Evolutionary conservation across 495 filamentous ascomycete genomes (phyloP).

Genomic region (Penicillium daleae): DNA sequence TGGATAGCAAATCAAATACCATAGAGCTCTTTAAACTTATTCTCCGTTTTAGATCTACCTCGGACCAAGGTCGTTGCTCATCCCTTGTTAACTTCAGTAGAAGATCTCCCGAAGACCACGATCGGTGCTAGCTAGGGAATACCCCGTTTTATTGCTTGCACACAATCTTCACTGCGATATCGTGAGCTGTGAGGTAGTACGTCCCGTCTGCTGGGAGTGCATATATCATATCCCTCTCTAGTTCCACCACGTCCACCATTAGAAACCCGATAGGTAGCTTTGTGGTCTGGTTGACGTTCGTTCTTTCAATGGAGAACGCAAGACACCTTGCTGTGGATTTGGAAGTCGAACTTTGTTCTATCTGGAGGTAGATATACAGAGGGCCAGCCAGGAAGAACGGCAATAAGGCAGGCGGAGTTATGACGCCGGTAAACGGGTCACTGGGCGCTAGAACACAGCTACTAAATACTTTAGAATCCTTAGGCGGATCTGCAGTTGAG

Average conservation of each 20-base stretch:
- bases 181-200: slow-evolving; percentile 9
- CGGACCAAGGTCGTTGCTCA: neutral
- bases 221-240: slow-evolving; percentile 12
- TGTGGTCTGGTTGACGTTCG: neutral
- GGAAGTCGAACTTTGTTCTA: slow-evolving; percentile 2
- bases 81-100: neutral
- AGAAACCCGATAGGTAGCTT: slow-evolving; percentile 1
- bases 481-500: slow-evolving; percentile 1
- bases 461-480: neutral
- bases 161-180: slow-evolving; percentile 2
- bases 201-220: slow-evolving; percentile 10
- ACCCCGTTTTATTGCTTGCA: neutral
- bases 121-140: neutral
- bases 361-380: slow-evolving; percentile 12
- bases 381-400: slow-evolving; percentile 6
- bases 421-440: slow-evolving; percentile 6
- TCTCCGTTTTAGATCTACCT: neutral
- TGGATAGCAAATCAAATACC: no score
- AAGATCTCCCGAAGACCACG: neutral
- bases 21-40: neutral
- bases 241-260: slow-evolving; percentile 9
- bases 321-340: slow-evolving; percentile 5
- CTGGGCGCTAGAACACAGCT: neutral
- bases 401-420: slow-evolving; percentile 2
- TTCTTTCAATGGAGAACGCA: slow-evolving; percentile 4